These are phyloP conservation scores for Grosmannia serpens DNA, from an alignment of 2,329 filamentous ascomycete species.

Conservation along the genomic window DNA sequence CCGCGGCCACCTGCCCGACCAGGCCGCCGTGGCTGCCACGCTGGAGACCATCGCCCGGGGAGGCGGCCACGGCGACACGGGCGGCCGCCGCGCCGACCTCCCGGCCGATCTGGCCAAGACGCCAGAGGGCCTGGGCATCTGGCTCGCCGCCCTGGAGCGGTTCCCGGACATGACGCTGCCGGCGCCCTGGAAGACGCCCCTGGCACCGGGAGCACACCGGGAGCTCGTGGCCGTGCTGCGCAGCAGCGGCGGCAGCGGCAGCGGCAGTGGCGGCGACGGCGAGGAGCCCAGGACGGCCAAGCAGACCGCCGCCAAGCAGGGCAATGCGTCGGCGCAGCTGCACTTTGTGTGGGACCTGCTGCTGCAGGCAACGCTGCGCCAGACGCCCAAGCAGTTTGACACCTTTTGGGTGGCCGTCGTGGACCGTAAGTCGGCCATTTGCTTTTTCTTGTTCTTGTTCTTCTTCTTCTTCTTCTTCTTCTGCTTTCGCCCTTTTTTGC, in stretches of 20 bases:
- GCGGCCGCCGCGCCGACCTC: background rate
- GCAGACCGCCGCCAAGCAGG: conserved; percentile 40
- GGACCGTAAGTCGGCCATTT: conserved; percentile 54
- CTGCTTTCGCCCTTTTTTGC: too few relatives aligned
- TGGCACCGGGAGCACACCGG: conserved; percentile 55
- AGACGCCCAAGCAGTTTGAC: conserved; percentile 5
- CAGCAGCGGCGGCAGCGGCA: conserved; percentile 47
- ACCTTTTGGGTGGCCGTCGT: conserved; percentile 40
- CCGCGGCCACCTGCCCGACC: conserved; percentile 38
- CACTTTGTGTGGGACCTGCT: conserved; percentile 84
- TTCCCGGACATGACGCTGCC: conserved; percentile 57
- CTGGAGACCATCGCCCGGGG: conserved; percentile 43
- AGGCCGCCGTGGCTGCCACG: conserved; percentile 44
- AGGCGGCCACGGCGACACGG: background rate
- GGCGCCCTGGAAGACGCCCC: conserved; percentile 68
- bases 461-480: background rate
- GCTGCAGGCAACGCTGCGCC: conserved; percentile 29
- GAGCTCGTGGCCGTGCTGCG: conserved; percentile 68
- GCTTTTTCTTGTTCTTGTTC: conserved; percentile 18
- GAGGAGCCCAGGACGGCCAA: conserved; percentile 13
- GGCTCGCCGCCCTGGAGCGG: conserved; percentile 57
- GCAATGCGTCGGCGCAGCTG: conserved; percentile 67
- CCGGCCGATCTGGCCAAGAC: conserved; percentile 55
- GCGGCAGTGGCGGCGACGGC: background rate
- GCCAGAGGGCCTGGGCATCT: conserved; percentile 80